Percentiles rank a stretch among this genome's conserved stretches.
Conservation (phyloP, 352 stramenopile genomes). For the Phytopythium cucurbitacearum region DNA sequence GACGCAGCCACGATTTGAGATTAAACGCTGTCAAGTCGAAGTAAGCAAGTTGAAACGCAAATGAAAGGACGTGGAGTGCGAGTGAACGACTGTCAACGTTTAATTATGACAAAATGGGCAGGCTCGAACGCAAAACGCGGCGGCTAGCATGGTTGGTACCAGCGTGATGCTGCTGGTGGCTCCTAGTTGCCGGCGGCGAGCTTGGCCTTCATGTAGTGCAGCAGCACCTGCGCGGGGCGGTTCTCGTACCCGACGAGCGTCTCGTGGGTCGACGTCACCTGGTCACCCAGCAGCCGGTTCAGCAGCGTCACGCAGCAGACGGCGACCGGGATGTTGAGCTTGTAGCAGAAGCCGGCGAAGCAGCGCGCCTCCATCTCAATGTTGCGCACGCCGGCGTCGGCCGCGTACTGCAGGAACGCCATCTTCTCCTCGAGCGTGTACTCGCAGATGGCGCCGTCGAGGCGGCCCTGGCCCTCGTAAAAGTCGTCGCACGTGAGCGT, state of each 20-base stretch:
- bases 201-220: constrained; percentile 75
- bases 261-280: constrained; percentile 54
- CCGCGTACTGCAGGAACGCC: constrained; percentile 50
- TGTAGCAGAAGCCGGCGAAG: constrained; percentile 75
- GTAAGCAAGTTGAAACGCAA: constrained; percentile 11
- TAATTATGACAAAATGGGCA: too few relatives aligned
- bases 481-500: constrained; percentile 85
- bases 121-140: too few relatives aligned
- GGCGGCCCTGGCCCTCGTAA: constrained; percentile 76
- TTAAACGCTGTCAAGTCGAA: too few relatives aligned
- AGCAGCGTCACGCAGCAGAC: constrained; percentile 74
- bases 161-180: not conserved
- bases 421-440: constrained; percentile 79
- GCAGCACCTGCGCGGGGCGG: constrained; percentile 47
- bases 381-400: constrained; percentile 63
- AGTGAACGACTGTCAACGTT: not conserved
- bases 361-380: constrained; percentile 82
- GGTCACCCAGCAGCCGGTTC: constrained; percentile 76
- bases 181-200: constrained; percentile 10
- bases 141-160: not conserved
- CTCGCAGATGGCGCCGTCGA: constrained; percentile 82
- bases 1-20: too few relatives aligned
- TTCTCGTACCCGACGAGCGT: constrained; percentile 63
- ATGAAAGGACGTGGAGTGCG: not conserved
- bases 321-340: constrained; percentile 70